These are phyloP conservation scores for Cokeromyces recurvatus DNA, from an alignment of 371 early-diverging fungal species.

Conservation along the genomic window DNA sequence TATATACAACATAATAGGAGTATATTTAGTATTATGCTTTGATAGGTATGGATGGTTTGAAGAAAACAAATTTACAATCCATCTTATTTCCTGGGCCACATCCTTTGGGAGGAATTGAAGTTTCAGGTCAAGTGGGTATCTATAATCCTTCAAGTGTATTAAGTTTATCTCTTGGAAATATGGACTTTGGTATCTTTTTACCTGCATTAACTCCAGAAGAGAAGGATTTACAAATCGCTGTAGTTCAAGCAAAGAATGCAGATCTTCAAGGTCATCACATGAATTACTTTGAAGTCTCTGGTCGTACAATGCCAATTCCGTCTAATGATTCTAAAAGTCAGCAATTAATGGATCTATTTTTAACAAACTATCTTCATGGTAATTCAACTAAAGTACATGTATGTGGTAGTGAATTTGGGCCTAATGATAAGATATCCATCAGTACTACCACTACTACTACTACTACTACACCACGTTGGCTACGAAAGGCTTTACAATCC, in stretches of 20 bases:
- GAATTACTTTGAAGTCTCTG: slow-evolving; percentile 37
- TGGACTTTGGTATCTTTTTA: slow-evolving; percentile 44
- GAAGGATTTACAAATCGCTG: slow-evolving; percentile 33
- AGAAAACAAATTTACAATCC: slow-evolving; percentile 28
- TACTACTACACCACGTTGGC: slow-evolving; percentile 30
- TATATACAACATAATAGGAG: no score
- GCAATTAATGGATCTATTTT: slow-evolving; percentile 25
- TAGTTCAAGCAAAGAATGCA: slow-evolving; percentile 36
- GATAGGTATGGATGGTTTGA: slow-evolving; percentile 45
- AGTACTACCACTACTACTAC: slow-evolving; percentile 6
- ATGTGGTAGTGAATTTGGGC: slow-evolving; percentile 32
- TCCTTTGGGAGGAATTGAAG: slow-evolving; percentile 33
- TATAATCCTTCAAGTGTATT: slow-evolving; percentile 42
- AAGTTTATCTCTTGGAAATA: slow-evolving; percentile 35
- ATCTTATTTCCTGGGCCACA: slow-evolving; percentile 35
- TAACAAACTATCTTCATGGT: slow-evolving; percentile 39
- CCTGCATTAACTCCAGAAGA: slow-evolving; percentile 12
- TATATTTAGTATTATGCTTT: neutral
- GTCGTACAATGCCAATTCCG: slow-evolving; percentile 31
- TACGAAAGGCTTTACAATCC: slow-evolving; percentile 31
- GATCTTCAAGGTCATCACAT: slow-evolving; percentile 28
- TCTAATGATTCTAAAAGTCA: slow-evolving; percentile 10
- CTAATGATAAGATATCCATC: slow-evolving; percentile 24
- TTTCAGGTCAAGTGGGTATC: slow-evolving; percentile 31
- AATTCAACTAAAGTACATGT: slow-evolving; percentile 29